A percentile compares a stretch with the other conserved stretches of the same genome.
phyloP scores from a whole-genome alignment of 768 basidiomycete genomes.

The Rickenella mellea region DNA sequence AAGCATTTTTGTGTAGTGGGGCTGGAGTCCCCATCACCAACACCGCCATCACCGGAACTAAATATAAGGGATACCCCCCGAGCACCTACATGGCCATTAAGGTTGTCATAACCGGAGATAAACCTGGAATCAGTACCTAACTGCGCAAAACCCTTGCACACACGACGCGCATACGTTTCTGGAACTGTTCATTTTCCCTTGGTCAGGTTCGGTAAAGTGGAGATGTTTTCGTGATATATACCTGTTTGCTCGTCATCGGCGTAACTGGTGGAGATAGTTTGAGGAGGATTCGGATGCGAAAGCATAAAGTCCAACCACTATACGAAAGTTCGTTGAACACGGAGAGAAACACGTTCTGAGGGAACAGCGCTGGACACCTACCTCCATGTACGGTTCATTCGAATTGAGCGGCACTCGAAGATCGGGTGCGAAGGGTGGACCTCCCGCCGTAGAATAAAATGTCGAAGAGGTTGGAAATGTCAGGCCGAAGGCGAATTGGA shows the following conservation, averaged over 20 bases:
- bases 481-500: slow-evolving; percentile 13
- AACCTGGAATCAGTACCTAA: slow-evolving; percentile 33
- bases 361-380: no score
- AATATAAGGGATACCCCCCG: slow-evolving; percentile 59
- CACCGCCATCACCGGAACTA: slow-evolving; percentile 62
- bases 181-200: slow-evolving; percentile 3
- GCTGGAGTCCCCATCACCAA: slow-evolving; percentile 52
- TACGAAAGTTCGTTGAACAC: slow-evolving; percentile 4
- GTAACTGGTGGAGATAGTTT: slow-evolving; percentile 64
- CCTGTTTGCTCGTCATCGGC: slow-evolving; percentile 65
- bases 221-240: no score
- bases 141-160: slow-evolving; percentile 52
- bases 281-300: slow-evolving; percentile 34
- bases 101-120: background rate
- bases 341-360: background rate
- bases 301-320: slow-evolving; percentile 60
- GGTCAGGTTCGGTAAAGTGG: no score
- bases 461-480: slow-evolving; percentile 14
- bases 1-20: slow-evolving; percentile 44
- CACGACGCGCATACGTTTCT: slow-evolving; percentile 10
- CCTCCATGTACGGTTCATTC: slow-evolving; percentile 42
- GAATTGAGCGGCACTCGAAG: slow-evolving; percentile 26
- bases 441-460: slow-evolving; percentile 13
- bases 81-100: slow-evolving; percentile 29
- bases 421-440: slow-evolving; percentile 13